A percentile compares a stretch with the other conserved stretches of the same genome.
Conservation (phyloP, 2,329 filamentous ascomycete genomes). For the Gaeumannomyces sp. region DNA sequence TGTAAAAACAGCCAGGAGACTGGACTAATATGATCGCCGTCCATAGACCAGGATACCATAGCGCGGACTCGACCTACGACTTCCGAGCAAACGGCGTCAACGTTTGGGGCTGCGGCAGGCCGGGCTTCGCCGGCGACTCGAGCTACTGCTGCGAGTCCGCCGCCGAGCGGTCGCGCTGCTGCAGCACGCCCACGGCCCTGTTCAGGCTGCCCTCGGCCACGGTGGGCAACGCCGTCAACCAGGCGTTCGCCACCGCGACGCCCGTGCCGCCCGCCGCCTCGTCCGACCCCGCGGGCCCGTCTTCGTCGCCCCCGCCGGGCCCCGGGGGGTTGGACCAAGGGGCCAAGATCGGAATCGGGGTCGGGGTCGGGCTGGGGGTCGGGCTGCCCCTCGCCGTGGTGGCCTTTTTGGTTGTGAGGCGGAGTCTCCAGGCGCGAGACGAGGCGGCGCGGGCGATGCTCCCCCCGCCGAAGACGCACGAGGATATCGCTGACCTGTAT, state of each 20-base stretch:
- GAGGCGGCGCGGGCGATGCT: neutral
- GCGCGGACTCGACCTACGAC: neutral
- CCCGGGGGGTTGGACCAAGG: neutral
- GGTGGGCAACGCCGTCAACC: neutral
- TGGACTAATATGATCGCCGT: neutral
- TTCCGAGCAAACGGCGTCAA: neutral
- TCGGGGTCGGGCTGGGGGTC: neutral
- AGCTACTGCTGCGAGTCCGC: neutral
- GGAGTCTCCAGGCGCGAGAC: neutral
- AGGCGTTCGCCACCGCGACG: neutral
- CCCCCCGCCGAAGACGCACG: neutral
- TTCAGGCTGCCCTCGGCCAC: neutral
- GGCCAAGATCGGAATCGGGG: neutral
- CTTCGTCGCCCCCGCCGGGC: too few species aligned
- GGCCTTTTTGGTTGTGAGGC: neutral
- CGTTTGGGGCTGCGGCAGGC: neutral
- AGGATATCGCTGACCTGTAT: neutral
- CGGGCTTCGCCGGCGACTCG: neutral
- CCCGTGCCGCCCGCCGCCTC: neutral
- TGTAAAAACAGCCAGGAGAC: neutral
- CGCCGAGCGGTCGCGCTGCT: neutral
- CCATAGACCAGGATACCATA: neutral
- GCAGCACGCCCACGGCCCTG: neutral
- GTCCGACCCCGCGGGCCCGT: too few species aligned
- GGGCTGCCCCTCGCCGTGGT: neutral